phyloP scores from a whole-genome alignment of 805 yeast species.

The Hyphopichia homilentoma region DNA sequence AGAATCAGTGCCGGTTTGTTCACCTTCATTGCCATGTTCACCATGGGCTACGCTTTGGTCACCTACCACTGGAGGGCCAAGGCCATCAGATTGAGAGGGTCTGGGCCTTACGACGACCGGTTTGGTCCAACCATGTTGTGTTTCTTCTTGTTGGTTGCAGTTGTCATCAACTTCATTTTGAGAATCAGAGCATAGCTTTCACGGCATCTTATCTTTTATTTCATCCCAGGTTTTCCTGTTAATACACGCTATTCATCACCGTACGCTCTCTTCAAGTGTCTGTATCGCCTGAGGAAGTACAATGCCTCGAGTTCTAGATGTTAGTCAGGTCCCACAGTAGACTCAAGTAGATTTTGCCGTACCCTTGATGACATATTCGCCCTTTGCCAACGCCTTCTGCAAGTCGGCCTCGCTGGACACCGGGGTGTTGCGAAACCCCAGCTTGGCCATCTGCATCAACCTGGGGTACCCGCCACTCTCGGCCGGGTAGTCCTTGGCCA shows the following conservation, averaged over 20 bases:
- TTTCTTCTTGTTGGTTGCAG: conserved; percentile 88
- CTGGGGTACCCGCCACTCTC: conserved; percentile 26
- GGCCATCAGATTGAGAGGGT: conserved; percentile 95
- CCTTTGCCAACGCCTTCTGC: conserved; percentile 21
- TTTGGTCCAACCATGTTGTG: conserved; percentile 98
- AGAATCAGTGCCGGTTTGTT: conserved; percentile 90
- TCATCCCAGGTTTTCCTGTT: too few species aligned
- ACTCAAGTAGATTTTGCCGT: conserved; percentile 4
- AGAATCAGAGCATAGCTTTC: conserved; percentile 56
- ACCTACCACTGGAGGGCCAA: conserved; percentile 99
- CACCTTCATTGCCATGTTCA: conserved; percentile 95
- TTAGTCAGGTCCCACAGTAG: neutral
- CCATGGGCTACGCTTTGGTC: conserved; percentile 92
- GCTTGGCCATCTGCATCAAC: conserved; percentile 17
- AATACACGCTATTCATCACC: neutral
- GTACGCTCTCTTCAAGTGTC: conserved; percentile 24
- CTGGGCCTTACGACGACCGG: conserved; percentile 99
- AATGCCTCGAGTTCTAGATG: conserved; percentile 27
- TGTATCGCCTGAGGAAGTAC: conserved; percentile 26
- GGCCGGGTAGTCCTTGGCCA: conserved; percentile 34
- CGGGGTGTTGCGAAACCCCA: conserved; percentile 13
- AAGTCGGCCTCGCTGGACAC: conserved; percentile 13
- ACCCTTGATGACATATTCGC: conserved; percentile 25
- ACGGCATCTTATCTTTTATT: neutral
- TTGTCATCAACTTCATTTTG: conserved; percentile 84